Base-by-base conservation (phyloP, 768 basidiomycete species). In the Auricularia cornea region DNA sequence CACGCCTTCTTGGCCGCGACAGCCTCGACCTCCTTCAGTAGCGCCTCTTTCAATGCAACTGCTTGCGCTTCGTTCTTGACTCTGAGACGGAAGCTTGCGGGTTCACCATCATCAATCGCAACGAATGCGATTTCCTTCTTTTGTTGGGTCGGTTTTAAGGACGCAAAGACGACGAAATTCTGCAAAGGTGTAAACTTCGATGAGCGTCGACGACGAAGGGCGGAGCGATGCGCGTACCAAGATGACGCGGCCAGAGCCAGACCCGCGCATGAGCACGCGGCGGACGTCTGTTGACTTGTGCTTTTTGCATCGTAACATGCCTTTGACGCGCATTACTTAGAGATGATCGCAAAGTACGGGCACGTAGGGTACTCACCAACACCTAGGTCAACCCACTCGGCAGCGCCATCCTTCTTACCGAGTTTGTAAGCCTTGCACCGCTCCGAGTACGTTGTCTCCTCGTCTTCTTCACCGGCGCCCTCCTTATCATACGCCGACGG, bases 401-500 rank as follows among this genome's bases (percentile, higher is more conserved):
- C 65, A 61, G 73, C 66, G 64, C 80, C 71, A 64, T 81, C 80
- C 14, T 78, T 75, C 18, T 76, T 73, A 4, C 29, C 54, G 70
- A 91, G 68, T 70, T 80, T 82, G 70, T 77, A 90, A 29, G 85
- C 84, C 71, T 88, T 91, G 59, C 83, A 74, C 71, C 79, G 83
- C 59, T 83, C 77, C 54, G 77, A 73, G 71, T 88, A 79, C 31
- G 75, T 74, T 3, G 88, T 91, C 64, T 84, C 84, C 69, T 93
- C 91, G 44, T 87, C 80, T 70, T 93, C 88, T 74, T 93, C 91
- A 31, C 91, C 91, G 68, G 86, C 86, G 12, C 91, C 90, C 64
- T 89, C 89, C 61, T 77, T 78, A 66, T 89, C 89, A 60, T 66
- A 66, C 18, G 30, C 60, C 41, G 57, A 56, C 10, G 38, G 35